Evolutionary conservation across 140 eudicot genomes (phyloP).

Genomic region (Stevia rebaudiana): DNA sequence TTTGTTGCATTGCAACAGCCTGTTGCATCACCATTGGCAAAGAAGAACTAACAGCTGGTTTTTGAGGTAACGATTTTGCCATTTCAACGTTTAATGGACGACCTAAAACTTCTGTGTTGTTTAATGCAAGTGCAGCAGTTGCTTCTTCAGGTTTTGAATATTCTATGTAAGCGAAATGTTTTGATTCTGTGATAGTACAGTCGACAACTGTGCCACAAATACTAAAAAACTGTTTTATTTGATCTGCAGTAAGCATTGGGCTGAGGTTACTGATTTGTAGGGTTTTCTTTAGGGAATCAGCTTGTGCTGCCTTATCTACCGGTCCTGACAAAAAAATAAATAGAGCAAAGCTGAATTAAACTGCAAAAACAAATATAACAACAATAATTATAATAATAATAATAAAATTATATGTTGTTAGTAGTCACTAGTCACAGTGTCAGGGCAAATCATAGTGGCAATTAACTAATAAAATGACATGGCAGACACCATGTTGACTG

Average conservation of each 20-base stretch:
- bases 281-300: conserved; percentile 65
- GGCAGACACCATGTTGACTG: not conserved
- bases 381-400: too few relatives aligned
- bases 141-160: conserved; percentile 93
- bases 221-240: conserved; percentile 80
- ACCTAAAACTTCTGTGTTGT: conserved; percentile 85
- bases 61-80: conserved; percentile 90
- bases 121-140: conserved; percentile 76
- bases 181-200: conserved; percentile 79
- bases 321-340: conserved; percentile 26
- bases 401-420: not conserved
- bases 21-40: conserved; percentile 93
- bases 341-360: not conserved
- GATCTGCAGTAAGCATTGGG: conserved; percentile 84
- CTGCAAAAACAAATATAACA: too few relatives aligned
- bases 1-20: conserved; percentile 98
- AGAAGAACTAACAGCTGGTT: conserved; percentile 58
- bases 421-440: too few relatives aligned
- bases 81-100: conserved; percentile 97
- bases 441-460: not conserved
- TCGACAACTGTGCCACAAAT: conserved; percentile 83
- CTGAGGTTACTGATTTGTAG: conserved; percentile 96
- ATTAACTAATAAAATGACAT: not conserved
- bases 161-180: conserved; percentile 90
- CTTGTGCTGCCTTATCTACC: conserved; percentile 47